A percentile compares a stretch with the other conserved stretches of the same genome.
phyloP scores from a whole-genome alignment of 2,329 filamentous ascomycete species.

The Colletotrichum sp. region DNA sequence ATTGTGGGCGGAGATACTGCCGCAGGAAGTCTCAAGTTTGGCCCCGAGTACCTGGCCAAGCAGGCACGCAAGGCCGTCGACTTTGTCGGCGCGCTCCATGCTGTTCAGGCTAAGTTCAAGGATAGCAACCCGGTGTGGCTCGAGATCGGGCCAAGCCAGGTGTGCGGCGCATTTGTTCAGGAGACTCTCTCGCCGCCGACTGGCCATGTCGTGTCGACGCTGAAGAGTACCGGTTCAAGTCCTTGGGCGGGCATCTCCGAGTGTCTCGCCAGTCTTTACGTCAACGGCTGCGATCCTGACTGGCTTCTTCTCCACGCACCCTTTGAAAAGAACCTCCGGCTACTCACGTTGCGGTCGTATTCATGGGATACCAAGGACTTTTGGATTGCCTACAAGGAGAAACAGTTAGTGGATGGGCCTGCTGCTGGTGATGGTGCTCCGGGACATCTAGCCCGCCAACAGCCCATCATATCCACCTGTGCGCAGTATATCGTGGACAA shows the following conservation, averaged over 20 bases:
- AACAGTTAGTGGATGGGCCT: background rate
- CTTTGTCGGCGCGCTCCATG: conserved; percentile 47
- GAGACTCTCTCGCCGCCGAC: background rate
- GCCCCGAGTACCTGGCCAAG: background rate
- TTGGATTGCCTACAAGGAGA: conserved; percentile 1
- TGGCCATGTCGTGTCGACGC: background rate
- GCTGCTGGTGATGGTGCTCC: background rate
- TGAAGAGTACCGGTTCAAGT: background rate
- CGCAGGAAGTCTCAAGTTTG: background rate
- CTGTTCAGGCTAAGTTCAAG: conserved; percentile 32
- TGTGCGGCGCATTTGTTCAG: conserved; percentile 64
- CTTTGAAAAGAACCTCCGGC: background rate
- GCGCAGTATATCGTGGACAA: background rate
- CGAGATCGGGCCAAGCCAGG: conserved; percentile 72
- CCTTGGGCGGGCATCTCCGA: background rate
- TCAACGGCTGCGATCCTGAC: background rate
- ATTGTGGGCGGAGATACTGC: background rate
- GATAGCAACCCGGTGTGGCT: conserved; percentile 60
- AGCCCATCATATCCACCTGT: background rate
- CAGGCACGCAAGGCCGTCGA: background rate
- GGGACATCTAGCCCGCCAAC: background rate
- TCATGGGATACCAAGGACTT: conserved; percentile 1
- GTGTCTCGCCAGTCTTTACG: background rate
- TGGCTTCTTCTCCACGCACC: background rate
- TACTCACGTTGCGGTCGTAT: background rate